phyloP scores from a whole-genome alignment of 768 basidiomycete genomes.

The Omphalotus guepiniiformis region DNA sequence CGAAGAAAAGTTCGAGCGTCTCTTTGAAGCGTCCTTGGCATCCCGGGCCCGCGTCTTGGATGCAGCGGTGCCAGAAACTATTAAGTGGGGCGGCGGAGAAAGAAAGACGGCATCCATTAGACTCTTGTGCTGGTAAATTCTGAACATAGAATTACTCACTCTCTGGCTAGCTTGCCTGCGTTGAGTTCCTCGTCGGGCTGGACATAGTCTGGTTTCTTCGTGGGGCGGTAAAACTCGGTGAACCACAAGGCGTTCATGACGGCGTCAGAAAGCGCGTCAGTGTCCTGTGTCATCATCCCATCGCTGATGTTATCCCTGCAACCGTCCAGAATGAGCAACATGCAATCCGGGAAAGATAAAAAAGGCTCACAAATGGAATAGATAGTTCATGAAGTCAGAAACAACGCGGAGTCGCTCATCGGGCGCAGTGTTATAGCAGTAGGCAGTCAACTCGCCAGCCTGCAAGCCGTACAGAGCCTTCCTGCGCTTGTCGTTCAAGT shows the following conservation, averaged over 20 bases:
- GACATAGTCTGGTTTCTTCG: slow-evolving; percentile 30
- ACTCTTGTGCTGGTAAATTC: not conserved
- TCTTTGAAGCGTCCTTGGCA: slow-evolving; percentile 68
- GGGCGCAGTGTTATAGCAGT: slow-evolving; percentile 56
- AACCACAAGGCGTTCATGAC: slow-evolving; percentile 72
- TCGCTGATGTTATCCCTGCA: slow-evolving; percentile 70
- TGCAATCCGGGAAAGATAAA: slow-evolving; percentile 10
- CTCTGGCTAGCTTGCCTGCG: slow-evolving; percentile 62
- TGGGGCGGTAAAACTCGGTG: slow-evolving; percentile 47
- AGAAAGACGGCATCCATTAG: slow-evolving; percentile 1
- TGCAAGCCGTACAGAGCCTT: slow-evolving; percentile 53
- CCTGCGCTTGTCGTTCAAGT: slow-evolving; percentile 39
- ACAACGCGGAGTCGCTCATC: slow-evolving; percentile 57
- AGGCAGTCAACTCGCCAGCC: slow-evolving; percentile 62
- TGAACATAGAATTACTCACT: slow-evolving; percentile 39
- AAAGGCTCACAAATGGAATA: slow-evolving; percentile 46
- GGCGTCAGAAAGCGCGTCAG: slow-evolving; percentile 52
- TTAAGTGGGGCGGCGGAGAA: slow-evolving; percentile 6
- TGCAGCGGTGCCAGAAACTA: slow-evolving; percentile 69
- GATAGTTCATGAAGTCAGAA: slow-evolving; percentile 64
- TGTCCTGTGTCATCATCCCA: slow-evolving; percentile 66
- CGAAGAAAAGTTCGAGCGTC: slow-evolving; percentile 64
- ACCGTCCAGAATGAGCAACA: slow-evolving; percentile 9
- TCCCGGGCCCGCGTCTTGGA: slow-evolving; percentile 51
- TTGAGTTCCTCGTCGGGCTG: slow-evolving; percentile 40